These are phyloP conservation scores for Pseudozyma sp. DNA, from an alignment of 1,284 basidiomycete genomes.

Conservation along the genomic window DNA sequence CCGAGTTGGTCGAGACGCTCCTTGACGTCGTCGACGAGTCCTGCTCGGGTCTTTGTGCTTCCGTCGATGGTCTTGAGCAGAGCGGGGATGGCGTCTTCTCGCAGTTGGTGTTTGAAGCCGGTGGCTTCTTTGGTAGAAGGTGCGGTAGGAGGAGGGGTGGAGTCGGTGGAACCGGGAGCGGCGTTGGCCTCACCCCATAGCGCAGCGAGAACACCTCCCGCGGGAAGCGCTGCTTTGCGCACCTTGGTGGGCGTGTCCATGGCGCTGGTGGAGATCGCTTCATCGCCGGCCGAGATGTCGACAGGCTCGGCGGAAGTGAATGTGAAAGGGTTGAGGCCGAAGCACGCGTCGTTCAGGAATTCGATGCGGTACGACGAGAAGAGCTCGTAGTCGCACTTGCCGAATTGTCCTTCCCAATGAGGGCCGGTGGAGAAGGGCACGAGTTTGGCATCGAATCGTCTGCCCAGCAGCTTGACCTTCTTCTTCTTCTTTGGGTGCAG, in stretches of 20 bases:
- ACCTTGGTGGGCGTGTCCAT: slow-evolving; percentile 19
- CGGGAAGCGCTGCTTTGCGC: slow-evolving; percentile 21
- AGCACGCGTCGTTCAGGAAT: slow-evolving; percentile 58
- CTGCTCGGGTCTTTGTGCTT: slow-evolving; percentile 55
- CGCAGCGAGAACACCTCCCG: slow-evolving; percentile 38
- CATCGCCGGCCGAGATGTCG: slow-evolving; percentile 7
- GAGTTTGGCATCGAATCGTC: slow-evolving; percentile 63
- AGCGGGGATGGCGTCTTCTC: slow-evolving; percentile 45
- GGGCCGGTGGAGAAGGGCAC: slow-evolving; percentile 64
- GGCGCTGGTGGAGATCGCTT: neutral
- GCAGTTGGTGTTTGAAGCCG: slow-evolving; percentile 34
- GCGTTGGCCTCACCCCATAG: slow-evolving; percentile 34
- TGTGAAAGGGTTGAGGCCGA: slow-evolving; percentile 64
- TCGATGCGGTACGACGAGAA: slow-evolving; percentile 63
- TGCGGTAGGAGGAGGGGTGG: neutral
- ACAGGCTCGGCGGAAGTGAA: slow-evolving; percentile 38
- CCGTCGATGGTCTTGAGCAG: slow-evolving; percentile 52
- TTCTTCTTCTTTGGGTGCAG: slow-evolving; percentile 64
- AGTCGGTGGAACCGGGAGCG: neutral
- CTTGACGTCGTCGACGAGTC: slow-evolving; percentile 58
- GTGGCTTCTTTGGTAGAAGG: neutral
- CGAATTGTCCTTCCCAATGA: slow-evolving; percentile 60
- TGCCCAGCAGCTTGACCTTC: slow-evolving; percentile 62
- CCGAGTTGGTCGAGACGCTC: slow-evolving; percentile 51
- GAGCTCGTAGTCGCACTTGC: slow-evolving; percentile 50